Conservation (phyloP, 108 stramenopile genomes). For the Ochromonas danica region DNA sequence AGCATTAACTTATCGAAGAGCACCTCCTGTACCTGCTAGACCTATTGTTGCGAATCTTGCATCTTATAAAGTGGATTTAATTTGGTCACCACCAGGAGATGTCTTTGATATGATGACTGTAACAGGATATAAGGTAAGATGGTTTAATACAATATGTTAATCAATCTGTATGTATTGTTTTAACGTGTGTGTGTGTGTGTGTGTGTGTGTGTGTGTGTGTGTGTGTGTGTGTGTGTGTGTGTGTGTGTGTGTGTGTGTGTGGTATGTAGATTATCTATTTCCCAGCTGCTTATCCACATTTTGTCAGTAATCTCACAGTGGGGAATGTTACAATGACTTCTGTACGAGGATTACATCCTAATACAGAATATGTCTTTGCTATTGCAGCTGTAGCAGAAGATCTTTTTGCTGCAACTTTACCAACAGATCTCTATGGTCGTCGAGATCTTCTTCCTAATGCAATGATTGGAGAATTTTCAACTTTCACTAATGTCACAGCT, state of each 20-base stretch:
- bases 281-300: not conserved
- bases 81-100: conserved; percentile 41
- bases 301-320: conserved; percentile 35
- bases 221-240: no score
- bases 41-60: conserved; percentile 52
- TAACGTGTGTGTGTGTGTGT: not conserved
- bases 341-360: conserved; percentile 46
- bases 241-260: no score
- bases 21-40: conserved; percentile 6
- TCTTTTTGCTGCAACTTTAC: conserved; percentile 36
- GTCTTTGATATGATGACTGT: conserved; percentile 35
- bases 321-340: conserved; percentile 67
- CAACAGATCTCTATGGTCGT: conserved; percentile 60
- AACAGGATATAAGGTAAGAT: conserved; percentile 53
- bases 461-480: conserved; percentile 24
- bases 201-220: no score
- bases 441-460: conserved; percentile 40
- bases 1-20: conserved; percentile 52
- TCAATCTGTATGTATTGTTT: not conserved
- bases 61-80: conserved; percentile 43
- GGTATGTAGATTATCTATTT: no score
- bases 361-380: conserved; percentile 50
- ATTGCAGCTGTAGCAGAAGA: conserved; percentile 54
- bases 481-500: conserved; percentile 27
- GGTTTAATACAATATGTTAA: not conserved